Percentiles rank a stretch among this genome's conserved stretches.
Evolutionary conservation across 2,329 filamentous ascomycete genomes (phyloP).

Genomic region (Apiospora koreana): DNA sequence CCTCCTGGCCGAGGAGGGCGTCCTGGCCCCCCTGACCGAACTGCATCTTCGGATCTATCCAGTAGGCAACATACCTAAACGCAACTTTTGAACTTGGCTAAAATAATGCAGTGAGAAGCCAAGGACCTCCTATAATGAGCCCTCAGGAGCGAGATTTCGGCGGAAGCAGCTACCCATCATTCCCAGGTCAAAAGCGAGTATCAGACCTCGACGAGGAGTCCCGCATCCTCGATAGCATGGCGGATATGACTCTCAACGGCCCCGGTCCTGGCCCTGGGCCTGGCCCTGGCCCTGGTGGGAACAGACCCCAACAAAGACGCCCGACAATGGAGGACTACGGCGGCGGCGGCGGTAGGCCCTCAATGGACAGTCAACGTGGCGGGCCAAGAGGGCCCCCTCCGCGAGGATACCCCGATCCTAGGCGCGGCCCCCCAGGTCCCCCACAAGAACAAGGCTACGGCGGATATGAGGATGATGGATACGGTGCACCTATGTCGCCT

Average conservation of each 20-base stretch:
- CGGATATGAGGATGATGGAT: conserved; percentile 33
- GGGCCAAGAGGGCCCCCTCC: conserved; percentile 36
- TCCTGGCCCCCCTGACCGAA: conserved; percentile 40
- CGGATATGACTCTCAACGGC: conserved; percentile 40
- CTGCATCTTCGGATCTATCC: conserved; percentile 37
- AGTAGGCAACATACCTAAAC: conserved; percentile 23
- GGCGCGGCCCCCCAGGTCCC: conserved; percentile 35
- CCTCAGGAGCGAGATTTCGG: conserved; percentile 38
- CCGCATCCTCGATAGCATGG: conserved; percentile 43
- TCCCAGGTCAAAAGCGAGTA: conserved; percentile 41
- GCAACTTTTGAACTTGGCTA: background rate
- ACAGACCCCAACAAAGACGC: conserved; percentile 33
- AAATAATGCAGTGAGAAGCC: conserved; percentile 21
- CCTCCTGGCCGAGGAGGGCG: conserved; percentile 38
- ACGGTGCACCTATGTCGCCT: conserved; percentile 37
- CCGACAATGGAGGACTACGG: conserved; percentile 38
- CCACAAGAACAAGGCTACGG: conserved; percentile 35
- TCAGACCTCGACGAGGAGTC: conserved; percentile 43
- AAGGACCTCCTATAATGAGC: conserved; percentile 23
- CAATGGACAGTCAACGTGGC: conserved; percentile 34
- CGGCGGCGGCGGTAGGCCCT: conserved; percentile 25
- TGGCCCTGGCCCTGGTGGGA: conserved; percentile 20
- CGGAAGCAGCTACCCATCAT: conserved; percentile 41
- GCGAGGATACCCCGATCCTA: conserved; percentile 38
- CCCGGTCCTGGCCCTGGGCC: conserved; percentile 11